These are phyloP conservation scores for Neovahlkampfia damariscottae DNA, from an alignment of 78 protist species.

Conservation along the genomic window DNA sequence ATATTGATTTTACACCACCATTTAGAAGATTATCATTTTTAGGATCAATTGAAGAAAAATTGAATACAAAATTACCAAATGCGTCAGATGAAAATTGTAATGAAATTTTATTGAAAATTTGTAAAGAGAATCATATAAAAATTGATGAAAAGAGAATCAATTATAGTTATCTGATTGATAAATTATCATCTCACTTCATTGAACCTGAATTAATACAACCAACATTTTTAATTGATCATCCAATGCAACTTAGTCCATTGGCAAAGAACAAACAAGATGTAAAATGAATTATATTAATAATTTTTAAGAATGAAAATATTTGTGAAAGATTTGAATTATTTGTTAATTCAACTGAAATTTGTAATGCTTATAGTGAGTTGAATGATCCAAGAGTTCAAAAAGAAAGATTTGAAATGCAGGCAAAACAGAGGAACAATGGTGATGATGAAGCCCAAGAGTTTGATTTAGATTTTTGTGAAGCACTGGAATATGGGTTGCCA, in stretches of 20 bases:
- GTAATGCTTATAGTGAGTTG: constrained; percentile 43
- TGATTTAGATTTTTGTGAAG: constrained; percentile 19
- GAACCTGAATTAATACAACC: constrained; percentile 12
- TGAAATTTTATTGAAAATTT: not conserved
- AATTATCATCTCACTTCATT: constrained; percentile 10
- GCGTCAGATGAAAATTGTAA: not conserved
- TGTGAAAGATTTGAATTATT: constrained; percentile 44
- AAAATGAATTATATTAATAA: too few species aligned
- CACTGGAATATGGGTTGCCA: constrained; percentile 39
- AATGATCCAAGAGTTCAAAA: constrained; percentile 36
- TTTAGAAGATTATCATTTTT: constrained; percentile 24
- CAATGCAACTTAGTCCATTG: constrained; percentile 31
- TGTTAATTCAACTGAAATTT: constrained; percentile 2
- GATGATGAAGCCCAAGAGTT: constrained; percentile 29
- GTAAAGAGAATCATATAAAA: not conserved
- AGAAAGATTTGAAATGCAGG: constrained; percentile 21
- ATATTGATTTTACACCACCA: constrained; percentile 27
- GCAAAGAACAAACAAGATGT: constrained; percentile 23
- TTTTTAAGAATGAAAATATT: not conserved
- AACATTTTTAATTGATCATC: constrained; percentile 36
- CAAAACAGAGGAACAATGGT: constrained; percentile 1
- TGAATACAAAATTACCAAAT: not conserved
- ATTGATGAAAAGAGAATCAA: constrained; percentile 2
- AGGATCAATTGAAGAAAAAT: constrained; percentile 18
- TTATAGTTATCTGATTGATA: constrained; percentile 24